Conservation (phyloP, 1,284 basidiomycete species). For the Rhodotorula mucilaginosa region DNA sequence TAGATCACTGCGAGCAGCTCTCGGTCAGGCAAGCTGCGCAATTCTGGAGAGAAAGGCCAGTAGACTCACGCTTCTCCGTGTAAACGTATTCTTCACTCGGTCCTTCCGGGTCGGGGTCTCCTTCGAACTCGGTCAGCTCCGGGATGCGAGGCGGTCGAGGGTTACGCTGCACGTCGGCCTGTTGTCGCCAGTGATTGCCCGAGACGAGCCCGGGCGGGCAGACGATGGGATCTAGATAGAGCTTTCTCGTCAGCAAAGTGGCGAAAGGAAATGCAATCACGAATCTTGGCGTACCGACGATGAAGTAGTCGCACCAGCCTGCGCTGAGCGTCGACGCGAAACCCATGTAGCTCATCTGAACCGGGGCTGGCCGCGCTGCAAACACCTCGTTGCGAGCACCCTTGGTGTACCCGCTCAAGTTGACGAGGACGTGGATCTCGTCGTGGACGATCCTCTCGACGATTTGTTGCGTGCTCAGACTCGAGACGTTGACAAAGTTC, state of each 20-base stretch:
- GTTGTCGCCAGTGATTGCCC: constrained; percentile 51
- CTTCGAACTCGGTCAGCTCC: constrained; percentile 50
- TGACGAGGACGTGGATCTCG: constrained; percentile 56
- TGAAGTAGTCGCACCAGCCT: constrained; percentile 64
- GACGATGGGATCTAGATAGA: constrained; percentile 55
- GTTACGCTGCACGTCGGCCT: background rate
- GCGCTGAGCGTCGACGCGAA: constrained; percentile 58
- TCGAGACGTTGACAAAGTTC: constrained; percentile 58
- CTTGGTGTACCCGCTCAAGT: constrained; percentile 59
- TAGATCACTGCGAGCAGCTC: constrained; percentile 50
- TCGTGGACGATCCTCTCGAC: constrained; percentile 56
- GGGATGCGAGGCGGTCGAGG: background rate
- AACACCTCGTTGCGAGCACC: constrained; percentile 64
- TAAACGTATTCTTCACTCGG: constrained; percentile 58
- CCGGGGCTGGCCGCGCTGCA: constrained; percentile 59
- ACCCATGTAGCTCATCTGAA: constrained; percentile 63
- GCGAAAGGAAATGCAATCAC: background rate
- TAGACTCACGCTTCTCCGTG: constrained; percentile 52
- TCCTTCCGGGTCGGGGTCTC: constrained; percentile 59
- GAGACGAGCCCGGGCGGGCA: constrained; percentile 56
- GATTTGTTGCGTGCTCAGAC: constrained; percentile 54
- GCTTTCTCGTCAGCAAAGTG: too few relatives aligned
- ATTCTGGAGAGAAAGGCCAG: constrained; percentile 35
- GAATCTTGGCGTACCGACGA: constrained; percentile 44
- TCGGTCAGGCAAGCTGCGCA: background rate